Percentiles rank a stretch among this genome's conserved stretches.
Conservation (phyloP, 768 basidiomycete species). For the Termitomyces sp. region DNA sequence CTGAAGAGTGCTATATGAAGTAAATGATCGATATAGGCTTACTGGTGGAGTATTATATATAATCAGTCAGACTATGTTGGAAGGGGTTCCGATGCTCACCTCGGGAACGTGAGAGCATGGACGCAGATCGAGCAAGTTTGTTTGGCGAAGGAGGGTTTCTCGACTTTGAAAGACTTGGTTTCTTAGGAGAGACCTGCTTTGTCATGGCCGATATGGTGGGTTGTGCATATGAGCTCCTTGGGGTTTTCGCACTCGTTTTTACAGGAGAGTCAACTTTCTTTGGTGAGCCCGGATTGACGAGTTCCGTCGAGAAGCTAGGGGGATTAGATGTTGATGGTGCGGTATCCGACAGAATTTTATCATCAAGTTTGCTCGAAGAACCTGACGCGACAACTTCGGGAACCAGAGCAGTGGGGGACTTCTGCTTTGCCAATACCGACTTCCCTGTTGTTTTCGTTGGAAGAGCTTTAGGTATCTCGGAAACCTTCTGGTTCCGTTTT, state of each 20-base stretch:
- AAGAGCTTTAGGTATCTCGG: conserved; percentile 5
- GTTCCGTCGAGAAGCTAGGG: conserved; percentile 10
- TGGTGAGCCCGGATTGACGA: conserved; percentile 21
- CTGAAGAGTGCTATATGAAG: conserved; percentile 12
- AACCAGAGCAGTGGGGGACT: background rate
- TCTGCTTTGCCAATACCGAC: background rate
- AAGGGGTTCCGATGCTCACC: conserved; percentile 17
- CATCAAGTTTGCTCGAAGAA: background rate
- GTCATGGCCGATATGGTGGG: conserved; percentile 16
- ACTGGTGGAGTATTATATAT: conserved; percentile 5
- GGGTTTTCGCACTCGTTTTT: conserved; percentile 5
- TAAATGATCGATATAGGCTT: conserved; percentile 20
- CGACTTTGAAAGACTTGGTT: conserved; percentile 14
- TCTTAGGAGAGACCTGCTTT: conserved; percentile 12
- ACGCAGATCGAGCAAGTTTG: conserved; percentile 26
- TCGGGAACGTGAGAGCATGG: conserved; percentile 22
- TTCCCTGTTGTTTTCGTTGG: background rate
- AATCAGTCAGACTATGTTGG: background rate
- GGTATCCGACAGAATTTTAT: conserved; percentile 6
- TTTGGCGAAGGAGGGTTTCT: conserved; percentile 25
- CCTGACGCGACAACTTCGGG: background rate
- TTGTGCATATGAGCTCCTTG: conserved; percentile 7
- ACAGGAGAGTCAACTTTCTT: conserved; percentile 26
- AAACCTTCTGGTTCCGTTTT: conserved; percentile 18
- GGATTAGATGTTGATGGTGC: conserved; percentile 10